These are phyloP conservation scores for Phytopythium chamaehyphon DNA, from an alignment of 352 stramenopile genomes.

Conservation along the genomic window DNA sequence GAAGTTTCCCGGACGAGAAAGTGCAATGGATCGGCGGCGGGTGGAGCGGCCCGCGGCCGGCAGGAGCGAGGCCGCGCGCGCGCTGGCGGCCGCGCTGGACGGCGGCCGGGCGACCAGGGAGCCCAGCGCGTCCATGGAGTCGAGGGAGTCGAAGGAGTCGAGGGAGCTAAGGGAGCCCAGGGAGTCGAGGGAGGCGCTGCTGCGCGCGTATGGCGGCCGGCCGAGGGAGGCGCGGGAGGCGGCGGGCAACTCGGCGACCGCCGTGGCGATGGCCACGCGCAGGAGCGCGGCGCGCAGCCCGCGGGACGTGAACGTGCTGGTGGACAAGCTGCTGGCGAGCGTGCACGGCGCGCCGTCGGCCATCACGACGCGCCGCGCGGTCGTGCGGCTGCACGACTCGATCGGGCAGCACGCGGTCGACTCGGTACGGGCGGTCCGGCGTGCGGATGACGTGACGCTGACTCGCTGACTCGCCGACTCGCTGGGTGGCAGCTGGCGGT, in stretches of 20 bases:
- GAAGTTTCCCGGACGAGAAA: neutral
- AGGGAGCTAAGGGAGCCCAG: neutral
- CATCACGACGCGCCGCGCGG: slow-evolving; percentile 47
- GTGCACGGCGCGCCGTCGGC: slow-evolving; percentile 52
- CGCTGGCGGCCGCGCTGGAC: slow-evolving; percentile 2
- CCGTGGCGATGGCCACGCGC: slow-evolving; percentile 27
- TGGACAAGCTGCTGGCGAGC: slow-evolving; percentile 47
- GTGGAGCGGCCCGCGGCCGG: slow-evolving; percentile 43
- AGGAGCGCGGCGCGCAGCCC: slow-evolving; percentile 21
- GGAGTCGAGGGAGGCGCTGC: neutral
- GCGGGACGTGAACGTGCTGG: slow-evolving; percentile 45
- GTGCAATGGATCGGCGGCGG: no score
- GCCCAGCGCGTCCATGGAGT: no score
- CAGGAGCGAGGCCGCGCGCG: slow-evolving; percentile 10
- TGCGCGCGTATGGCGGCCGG: slow-evolving; percentile 4
- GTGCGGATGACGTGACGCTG: neutral
- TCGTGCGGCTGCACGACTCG: slow-evolving; percentile 53
- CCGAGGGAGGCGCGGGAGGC: slow-evolving; percentile 1
- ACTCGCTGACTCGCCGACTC: neutral
- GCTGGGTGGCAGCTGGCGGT: slow-evolving; percentile 41
- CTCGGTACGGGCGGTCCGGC: slow-evolving; percentile 18
- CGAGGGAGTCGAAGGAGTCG: no score
- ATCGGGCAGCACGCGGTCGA: slow-evolving; percentile 20
- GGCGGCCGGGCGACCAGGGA: no score
- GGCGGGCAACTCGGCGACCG: slow-evolving; percentile 16